Evolutionary conservation across 495 filamentous ascomycete species (phyloP).

Genomic region (Hypomontagnella submonticulosa): DNA sequence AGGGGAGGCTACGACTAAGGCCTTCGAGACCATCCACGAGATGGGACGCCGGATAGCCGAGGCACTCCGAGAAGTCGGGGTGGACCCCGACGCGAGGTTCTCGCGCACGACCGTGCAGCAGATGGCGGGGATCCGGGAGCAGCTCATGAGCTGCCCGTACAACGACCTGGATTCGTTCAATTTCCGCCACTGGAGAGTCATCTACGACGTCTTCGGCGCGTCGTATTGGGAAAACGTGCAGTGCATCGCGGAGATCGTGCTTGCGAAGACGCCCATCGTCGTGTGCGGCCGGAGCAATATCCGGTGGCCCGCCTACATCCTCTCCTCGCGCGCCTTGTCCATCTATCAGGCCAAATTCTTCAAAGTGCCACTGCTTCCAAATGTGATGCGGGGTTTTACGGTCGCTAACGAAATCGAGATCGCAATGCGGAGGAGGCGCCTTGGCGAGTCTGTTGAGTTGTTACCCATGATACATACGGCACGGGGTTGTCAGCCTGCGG

Average conservation of each 20-base stretch:
- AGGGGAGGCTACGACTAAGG: constrained; percentile 21
- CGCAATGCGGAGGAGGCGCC: constrained; percentile 22
- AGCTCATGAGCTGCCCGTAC: constrained; percentile 8
- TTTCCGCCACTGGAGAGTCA: constrained; percentile 22
- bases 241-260: constrained; percentile 36
- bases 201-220: constrained; percentile 35
- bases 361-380: constrained; percentile 21
- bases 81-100: constrained; percentile 11
- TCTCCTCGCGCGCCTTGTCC: constrained; percentile 30
- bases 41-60: constrained; percentile 30
- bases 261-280: constrained; percentile 30
- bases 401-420: constrained; percentile 29
- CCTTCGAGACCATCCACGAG: constrained; percentile 33
- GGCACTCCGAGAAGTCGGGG: constrained; percentile 19
- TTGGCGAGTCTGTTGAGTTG: constrained; percentile 36
- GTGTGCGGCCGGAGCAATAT: constrained; percentile 41
- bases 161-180: constrained; percentile 35
- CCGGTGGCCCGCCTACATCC: constrained; percentile 32
- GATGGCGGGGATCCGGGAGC: constrained; percentile 12
- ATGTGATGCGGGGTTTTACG: constrained; percentile 14
- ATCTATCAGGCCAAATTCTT: constrained; percentile 34
- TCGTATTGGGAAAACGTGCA: constrained; percentile 37
- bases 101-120: constrained; percentile 15
- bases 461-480: constrained; percentile 39
- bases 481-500: constrained; percentile 23